Conservation (phyloP, 306 rosid genomes). For the Quercus agrifolia region DNA sequence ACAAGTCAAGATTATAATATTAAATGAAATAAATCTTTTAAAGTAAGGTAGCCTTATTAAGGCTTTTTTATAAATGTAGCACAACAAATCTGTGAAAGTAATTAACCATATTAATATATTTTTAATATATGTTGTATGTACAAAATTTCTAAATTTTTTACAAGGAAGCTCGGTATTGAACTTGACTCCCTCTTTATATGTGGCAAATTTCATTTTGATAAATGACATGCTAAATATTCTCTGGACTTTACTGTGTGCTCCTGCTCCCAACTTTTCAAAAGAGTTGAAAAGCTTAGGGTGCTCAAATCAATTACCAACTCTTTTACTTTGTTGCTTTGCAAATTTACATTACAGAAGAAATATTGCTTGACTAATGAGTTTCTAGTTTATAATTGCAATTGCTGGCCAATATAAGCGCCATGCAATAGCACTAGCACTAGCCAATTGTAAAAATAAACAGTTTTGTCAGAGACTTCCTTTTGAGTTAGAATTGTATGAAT, state of each 20-base stretch:
- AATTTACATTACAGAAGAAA: too few species aligned
- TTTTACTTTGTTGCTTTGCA: too few species aligned
- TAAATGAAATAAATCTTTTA: not conserved
- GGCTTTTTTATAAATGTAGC: not conserved
- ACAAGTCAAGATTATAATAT: not conserved
- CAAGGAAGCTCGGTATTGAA: not conserved
- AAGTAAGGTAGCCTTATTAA: not conserved
- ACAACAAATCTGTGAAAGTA: not conserved
- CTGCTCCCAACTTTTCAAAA: too few species aligned
- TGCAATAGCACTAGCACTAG: too few species aligned
- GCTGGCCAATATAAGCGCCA: too few species aligned
- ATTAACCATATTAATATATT: not conserved
- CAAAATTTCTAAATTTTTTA: not conserved
- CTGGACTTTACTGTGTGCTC: not conserved
- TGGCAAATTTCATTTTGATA: not conserved
- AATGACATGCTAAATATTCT: not conserved
- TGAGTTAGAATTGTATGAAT: too few species aligned
- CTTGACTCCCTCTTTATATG: not conserved
- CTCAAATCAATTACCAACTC: too few species aligned
- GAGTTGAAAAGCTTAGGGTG: too few species aligned
- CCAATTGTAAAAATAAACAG: too few species aligned
- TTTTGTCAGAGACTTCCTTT: too few species aligned
- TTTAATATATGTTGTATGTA: not conserved
- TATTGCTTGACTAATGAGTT: not conserved
- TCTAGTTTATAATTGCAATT: not conserved